Conservation (phyloP, 1,284 basidiomycete genomes). For the Cryptococcus sp. region DNA sequence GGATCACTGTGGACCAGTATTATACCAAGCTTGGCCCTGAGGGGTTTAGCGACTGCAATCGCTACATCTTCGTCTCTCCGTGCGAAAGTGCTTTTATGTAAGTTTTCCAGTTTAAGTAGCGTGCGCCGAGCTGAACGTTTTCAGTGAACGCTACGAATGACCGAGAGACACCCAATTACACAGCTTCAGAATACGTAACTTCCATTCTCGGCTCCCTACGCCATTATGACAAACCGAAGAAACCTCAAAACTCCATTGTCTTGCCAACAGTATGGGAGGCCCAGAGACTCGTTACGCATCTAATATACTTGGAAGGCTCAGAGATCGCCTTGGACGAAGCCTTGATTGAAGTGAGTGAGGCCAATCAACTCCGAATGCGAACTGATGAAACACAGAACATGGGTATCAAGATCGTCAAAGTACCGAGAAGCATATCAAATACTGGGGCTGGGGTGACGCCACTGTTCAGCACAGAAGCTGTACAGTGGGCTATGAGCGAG, state of each 20-base stretch:
- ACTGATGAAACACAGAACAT: slow-evolving; percentile 15
- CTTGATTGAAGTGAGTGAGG: slow-evolving; percentile 58
- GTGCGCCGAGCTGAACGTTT: too few relatives aligned
- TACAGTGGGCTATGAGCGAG: slow-evolving; percentile 40
- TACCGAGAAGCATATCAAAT: slow-evolving; percentile 23
- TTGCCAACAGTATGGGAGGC: slow-evolving; percentile 21
- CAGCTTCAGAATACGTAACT: slow-evolving; percentile 78
- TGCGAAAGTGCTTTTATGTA: slow-evolving; percentile 78
- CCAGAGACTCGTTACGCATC: slow-evolving; percentile 61
- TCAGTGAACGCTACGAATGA: slow-evolving; percentile 85
- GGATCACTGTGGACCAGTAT: slow-evolving; percentile 93
- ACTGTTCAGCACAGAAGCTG: slow-evolving; percentile 33
- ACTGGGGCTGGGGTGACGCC: slow-evolving; percentile 16
- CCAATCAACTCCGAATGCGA: too few relatives aligned
- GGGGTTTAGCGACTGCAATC: slow-evolving; percentile 74
- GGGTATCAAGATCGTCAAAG: slow-evolving; percentile 31
- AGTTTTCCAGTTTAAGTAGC: slow-evolving; percentile 31
- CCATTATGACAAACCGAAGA: slow-evolving; percentile 47
- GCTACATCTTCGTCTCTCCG: slow-evolving; percentile 66
- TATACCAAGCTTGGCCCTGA: slow-evolving; percentile 82
- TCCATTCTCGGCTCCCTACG: slow-evolving; percentile 70
- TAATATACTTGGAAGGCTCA: slow-evolving; percentile 68
- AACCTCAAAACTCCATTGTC: not conserved
- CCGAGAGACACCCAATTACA: slow-evolving; percentile 82
- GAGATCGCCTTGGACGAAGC: slow-evolving; percentile 59